Conservation (phyloP, 2,329 filamentous ascomycete genomes). For the Trichoderma oligosporum region DNA sequence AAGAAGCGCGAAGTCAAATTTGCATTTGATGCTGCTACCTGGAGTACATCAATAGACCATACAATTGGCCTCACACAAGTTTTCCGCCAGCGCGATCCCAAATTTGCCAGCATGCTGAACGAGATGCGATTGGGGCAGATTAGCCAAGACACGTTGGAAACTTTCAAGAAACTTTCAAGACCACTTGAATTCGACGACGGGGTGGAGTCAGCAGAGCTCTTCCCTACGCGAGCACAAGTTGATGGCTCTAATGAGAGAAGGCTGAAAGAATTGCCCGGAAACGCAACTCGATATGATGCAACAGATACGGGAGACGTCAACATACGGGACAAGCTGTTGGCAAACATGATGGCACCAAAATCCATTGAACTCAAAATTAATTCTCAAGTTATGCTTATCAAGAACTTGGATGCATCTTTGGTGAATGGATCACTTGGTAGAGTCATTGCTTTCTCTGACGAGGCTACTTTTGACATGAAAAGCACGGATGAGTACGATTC, state of each 20-base stretch:
- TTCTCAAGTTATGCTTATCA: constrained; percentile 99
- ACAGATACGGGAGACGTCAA: constrained; percentile 69
- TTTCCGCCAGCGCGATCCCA: constrained; percentile 86
- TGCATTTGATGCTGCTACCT: constrained; percentile 86
- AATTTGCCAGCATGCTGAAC: constrained; percentile 93
- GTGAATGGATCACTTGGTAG: constrained; percentile 94
- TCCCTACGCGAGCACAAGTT: constrained; percentile 85
- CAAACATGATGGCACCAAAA: constrained; percentile 91
- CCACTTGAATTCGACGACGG: constrained; percentile 69
- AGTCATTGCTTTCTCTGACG: constrained; percentile 51
- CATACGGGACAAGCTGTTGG: constrained; percentile 71
- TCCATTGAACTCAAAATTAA: constrained; percentile 78
- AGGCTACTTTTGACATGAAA: constrained; percentile 38
- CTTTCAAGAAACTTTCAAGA: constrained; percentile 71
- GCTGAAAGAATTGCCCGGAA: constrained; percentile 68
- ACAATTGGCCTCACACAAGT: constrained; percentile 94
- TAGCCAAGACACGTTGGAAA: constrained; percentile 67
- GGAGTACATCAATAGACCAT: constrained; percentile 89
- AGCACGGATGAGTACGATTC: constrained; percentile 44
- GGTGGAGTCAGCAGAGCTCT: constrained; percentile 75
- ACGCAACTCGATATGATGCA: constrained; percentile 65
- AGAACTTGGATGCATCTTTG: constrained; percentile 90
- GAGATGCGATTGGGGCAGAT: constrained; percentile 92
- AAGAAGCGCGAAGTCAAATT: constrained; percentile 70
- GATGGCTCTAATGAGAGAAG: constrained; percentile 77